Base-by-base conservation (phyloP, 176 grass and related monocot genomes). In the Oryza australiensis region DNA sequence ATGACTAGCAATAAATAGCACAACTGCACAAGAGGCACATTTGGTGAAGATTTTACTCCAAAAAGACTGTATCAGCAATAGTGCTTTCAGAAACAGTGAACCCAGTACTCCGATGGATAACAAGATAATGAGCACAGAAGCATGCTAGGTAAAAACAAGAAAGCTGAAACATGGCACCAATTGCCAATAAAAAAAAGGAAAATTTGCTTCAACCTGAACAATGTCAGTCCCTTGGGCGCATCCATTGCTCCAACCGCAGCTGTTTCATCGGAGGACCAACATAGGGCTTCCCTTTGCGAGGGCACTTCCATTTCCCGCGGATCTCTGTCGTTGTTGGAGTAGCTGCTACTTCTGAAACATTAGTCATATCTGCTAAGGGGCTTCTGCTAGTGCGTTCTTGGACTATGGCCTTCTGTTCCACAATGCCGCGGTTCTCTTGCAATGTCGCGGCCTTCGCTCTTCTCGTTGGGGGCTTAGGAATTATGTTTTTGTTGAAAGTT, bases 201-300 rank as follows among this genome's bases (percentile, higher is more conserved):
- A 8, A 55, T 8, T 20, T 49, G 14, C 9, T 33, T 76, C 30
- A 13, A 29, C 51, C 35, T 46, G 5, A 32, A 2, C 6, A 75
- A 68, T 38, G 26, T 85, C 81, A 92, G n/a, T 72, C 81, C 74
- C n/a, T 4, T 26, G 78, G 85, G 80, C 76, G 77, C 26, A 94
- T 28, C 89, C 93, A 94, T 26, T 74, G 87, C 40, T 83, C 93
- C 75, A 94, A 75, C 5, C 87, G 77, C 18, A 94, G 77, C 46
- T 94, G 89, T 82, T 86, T 94, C 83, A 94, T 23, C 22, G 84
- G 89, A 66, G 87, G 89, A 26, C 82, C 89, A 62, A 88, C 46
- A 5, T 84, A 78, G 42, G 85, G 89, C 68, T 90, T 94, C 22
- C 77, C 77, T 80, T 90, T 92, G 65, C 84, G 70, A 85, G 93